These are phyloP conservation scores for Poteriospumella lacustris DNA, from an alignment of 108 stramenopile species.

Conservation along the genomic window DNA sequence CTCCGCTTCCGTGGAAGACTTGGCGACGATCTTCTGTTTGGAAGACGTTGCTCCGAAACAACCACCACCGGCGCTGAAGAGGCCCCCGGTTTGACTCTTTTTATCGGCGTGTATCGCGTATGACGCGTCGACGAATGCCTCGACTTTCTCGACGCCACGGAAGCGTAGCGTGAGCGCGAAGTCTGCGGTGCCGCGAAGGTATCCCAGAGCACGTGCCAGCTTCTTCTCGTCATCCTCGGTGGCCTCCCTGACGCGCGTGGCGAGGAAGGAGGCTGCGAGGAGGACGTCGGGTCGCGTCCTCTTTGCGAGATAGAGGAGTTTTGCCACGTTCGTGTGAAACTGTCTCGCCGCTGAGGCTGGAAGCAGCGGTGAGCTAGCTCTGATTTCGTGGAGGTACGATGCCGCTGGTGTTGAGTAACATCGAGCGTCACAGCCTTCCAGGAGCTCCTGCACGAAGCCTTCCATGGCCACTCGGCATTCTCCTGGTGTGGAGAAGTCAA, in stretches of 20 bases:
- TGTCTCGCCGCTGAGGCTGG: not conserved
- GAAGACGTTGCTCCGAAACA: not conserved
- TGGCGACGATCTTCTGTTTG: not conserved
- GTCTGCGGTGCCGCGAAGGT: not conserved
- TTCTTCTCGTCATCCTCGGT: slow-evolving; percentile 22
- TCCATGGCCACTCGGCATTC: not conserved
- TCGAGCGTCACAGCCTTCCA: not conserved
- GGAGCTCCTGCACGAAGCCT: not conserved
- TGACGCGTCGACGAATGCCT: slow-evolving; percentile 1
- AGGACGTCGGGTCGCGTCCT: slow-evolving; percentile 4
- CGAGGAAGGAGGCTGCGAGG: not conserved
- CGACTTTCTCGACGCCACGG: not conserved
- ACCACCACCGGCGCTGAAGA: too few species aligned
- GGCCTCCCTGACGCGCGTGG: not conserved
- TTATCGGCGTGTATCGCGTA: not conserved
- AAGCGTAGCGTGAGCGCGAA: not conserved
- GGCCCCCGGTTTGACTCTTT: slow-evolving; percentile 21
- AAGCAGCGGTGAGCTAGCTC: not conserved
- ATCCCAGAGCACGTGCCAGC: not conserved
- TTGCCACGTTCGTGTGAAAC: slow-evolving; percentile 6
- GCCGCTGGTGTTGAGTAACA: not conserved
- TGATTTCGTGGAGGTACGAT: not conserved
- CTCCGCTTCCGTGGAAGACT: not conserved
- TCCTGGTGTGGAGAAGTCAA: not conserved
- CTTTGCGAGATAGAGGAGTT: slow-evolving; percentile 7